Percentiles rank a stretch among this genome's conserved stretches.
phyloP scores from a whole-genome alignment of 768 basidiomycete species.

The Lyophyllum atratum region DNA sequence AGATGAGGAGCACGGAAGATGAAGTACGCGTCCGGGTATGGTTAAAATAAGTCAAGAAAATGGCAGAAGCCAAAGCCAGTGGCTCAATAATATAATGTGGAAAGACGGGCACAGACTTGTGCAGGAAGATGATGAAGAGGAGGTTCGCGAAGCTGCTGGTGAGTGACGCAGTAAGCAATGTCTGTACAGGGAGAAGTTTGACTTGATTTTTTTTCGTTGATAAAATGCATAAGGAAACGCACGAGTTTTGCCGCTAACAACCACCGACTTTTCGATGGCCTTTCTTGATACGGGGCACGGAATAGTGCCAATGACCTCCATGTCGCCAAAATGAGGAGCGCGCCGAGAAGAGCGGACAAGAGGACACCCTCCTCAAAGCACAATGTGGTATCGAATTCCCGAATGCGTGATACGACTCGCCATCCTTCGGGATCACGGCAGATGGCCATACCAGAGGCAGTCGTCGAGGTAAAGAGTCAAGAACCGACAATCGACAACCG shows the following conservation, averaged over 20 bases:
- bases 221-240: slow-evolving; percentile 25
- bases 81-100: slow-evolving; percentile 62
- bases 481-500: not conserved
- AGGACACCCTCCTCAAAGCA: slow-evolving; percentile 82
- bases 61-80: slow-evolving; percentile 47
- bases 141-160: slow-evolving; percentile 46
- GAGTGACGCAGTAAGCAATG: slow-evolving; percentile 48
- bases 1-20: slow-evolving; percentile 73
- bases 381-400: slow-evolving; percentile 75
- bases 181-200: slow-evolving; percentile 35
- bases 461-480: slow-evolving; percentile 1
- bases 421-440: slow-evolving; percentile 70
- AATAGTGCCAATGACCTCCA: slow-evolving; percentile 35
- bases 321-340: slow-evolving; percentile 44
- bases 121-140: slow-evolving; percentile 35
- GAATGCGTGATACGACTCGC: slow-evolving; percentile 53
- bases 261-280: slow-evolving; percentile 47
- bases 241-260: slow-evolving; percentile 70
- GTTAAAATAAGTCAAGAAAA: slow-evolving; percentile 61
- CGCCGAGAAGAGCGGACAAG: slow-evolving; percentile 50
- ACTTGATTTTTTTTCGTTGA: not conserved
- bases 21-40: slow-evolving; percentile 73
- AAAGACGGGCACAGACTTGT: slow-evolving; percentile 42
- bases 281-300: slow-evolving; percentile 22
- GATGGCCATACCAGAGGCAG: slow-evolving; percentile 32